Base-by-base conservation (phyloP, 2,329 filamentous ascomycete species). In the Cercospora zeina region DNA sequence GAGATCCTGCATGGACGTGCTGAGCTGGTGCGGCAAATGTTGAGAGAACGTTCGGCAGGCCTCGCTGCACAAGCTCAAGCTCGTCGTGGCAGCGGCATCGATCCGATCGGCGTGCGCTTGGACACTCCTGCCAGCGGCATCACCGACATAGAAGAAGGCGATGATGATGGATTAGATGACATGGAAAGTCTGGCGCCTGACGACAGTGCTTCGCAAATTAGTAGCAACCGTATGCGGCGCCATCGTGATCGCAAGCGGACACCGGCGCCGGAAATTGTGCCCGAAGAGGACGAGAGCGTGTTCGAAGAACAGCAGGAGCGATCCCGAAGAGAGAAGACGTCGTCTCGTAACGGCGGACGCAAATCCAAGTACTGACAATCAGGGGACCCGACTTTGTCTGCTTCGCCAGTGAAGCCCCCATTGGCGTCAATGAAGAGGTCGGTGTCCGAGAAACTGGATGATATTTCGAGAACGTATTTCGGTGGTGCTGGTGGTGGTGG, bases 1-100 rank as follows among this genome's bases (percentile, higher is more conserved):
- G 93, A 97, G 78, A 87, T 86, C 30, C 82, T 97, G n/a, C 93
- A 97, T 73, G 84, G 86, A 68, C 89, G 88, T 71, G 93, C 93
- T 1, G 92, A 97, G 77, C 77, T 82, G 16, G 90, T 97, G 14
- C 87, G 93, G 4, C 87, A 85, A 21, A 85, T 88, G 0, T 82
- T 97, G 4, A 88, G 93, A 5, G 89, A 95, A 73, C 89, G 93
- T 42, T 87, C 88, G 13, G 91, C 91, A 0, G 93, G 91, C 1
- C 80, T 97, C 80, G 80, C 87, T 77, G 76, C 82, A 85, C 74
- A 87, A 81, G 78, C 86, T 77, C 76, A 87, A 81, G 65, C 82
- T 77, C 67, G 83, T 74, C 66, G 87, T 81, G 75, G 84, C 83
- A 81, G 31, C 72, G 81, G 59, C n/a, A 61, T 65, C 69, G 74